phyloP scores from a whole-genome alignment of 805 yeast species.

The Wickerhamomyces canadensis region DNA sequence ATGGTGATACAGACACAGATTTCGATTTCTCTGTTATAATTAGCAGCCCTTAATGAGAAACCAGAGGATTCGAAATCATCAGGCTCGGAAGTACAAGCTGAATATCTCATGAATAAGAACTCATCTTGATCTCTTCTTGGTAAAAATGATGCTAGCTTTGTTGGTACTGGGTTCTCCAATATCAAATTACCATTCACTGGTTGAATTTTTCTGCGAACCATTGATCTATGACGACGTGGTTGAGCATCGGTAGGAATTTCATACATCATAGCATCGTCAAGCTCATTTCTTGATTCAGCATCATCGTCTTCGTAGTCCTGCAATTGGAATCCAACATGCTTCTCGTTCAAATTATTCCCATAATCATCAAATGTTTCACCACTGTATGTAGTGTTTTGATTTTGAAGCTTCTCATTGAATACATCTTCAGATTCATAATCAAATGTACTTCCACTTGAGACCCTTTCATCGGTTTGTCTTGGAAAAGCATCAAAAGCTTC shows the following conservation, averaged over 20 bases:
- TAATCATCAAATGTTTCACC: constrained; percentile 37
- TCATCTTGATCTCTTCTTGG: constrained; percentile 90
- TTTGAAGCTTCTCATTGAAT: constrained; percentile 19
- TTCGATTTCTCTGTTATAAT: constrained; percentile 87
- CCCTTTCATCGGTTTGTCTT: constrained; percentile 23
- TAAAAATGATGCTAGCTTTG: constrained; percentile 75
- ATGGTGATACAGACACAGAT: constrained; percentile 88
- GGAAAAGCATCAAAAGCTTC: constrained; percentile 8
- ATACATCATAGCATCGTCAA: constrained; percentile 43
- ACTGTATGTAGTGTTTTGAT: constrained; percentile 17
- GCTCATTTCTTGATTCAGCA: constrained; percentile 23
- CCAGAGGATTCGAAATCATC: constrained; percentile 78
- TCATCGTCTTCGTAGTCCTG: constrained; percentile 11
- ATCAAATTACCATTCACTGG: constrained; percentile 79
- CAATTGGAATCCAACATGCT: constrained; percentile 2
- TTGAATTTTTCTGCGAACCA: constrained; percentile 66
- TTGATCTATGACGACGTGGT: constrained; percentile 64
- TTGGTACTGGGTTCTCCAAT: constrained; percentile 91
- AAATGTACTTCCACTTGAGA: constrained; percentile 27
- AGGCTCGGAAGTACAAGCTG: constrained; percentile 94
- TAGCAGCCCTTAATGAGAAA: constrained; percentile 80
- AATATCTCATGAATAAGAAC: constrained; percentile 92
- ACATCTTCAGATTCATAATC: constrained; percentile 6
- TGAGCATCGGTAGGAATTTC: constrained; percentile 28
- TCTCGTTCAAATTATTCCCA: neutral